phyloP scores from a whole-genome alignment of 768 basidiomycete genomes.

The Leucocoprinus leucothites region DNA sequence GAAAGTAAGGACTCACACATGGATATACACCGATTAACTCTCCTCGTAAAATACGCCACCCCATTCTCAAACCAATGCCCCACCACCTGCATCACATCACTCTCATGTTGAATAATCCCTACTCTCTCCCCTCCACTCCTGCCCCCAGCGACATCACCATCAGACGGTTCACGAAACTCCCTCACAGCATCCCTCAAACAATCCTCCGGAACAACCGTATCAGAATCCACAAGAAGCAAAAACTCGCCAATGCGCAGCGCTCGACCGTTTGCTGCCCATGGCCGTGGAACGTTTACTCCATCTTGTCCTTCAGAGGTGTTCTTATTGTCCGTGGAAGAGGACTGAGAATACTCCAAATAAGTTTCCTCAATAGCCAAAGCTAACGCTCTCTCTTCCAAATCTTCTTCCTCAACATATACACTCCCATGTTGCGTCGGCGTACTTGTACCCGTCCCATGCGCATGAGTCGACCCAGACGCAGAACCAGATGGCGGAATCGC shows the following conservation, averaged over 20 bases:
- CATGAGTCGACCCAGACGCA: too few species aligned
- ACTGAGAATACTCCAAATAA: conserved; percentile 50
- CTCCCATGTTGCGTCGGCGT: too few species aligned
- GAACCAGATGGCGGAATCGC: too few species aligned
- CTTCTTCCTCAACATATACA: too few species aligned
- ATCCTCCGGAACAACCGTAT: conserved; percentile 77
- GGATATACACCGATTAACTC: conserved; percentile 74
- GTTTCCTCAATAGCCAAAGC: conserved; percentile 71
- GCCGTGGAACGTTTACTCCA: too few species aligned
- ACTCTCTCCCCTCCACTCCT: too few species aligned
- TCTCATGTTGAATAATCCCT: conserved; percentile 86
- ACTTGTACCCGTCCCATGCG: too few species aligned
- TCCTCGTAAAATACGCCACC: conserved; percentile 78
- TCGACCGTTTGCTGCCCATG: conserved; percentile 75
- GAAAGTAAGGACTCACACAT: conserved; percentile 49
- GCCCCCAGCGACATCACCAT: too few species aligned
- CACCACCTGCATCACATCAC: conserved; percentile 83
- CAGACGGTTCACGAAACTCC: conserved; percentile 69
- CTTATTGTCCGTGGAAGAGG: too few species aligned
- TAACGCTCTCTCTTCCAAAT: conserved; percentile 70
- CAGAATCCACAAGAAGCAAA: conserved; percentile 77
- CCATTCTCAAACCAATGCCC: conserved; percentile 90
- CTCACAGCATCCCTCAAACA: conserved; percentile 83
- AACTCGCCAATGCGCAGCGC: conserved; percentile 72
- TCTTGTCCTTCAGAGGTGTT: too few species aligned